Conservation (phyloP, 768 basidiomycete genomes). For the Nidularia sp. region DNA sequence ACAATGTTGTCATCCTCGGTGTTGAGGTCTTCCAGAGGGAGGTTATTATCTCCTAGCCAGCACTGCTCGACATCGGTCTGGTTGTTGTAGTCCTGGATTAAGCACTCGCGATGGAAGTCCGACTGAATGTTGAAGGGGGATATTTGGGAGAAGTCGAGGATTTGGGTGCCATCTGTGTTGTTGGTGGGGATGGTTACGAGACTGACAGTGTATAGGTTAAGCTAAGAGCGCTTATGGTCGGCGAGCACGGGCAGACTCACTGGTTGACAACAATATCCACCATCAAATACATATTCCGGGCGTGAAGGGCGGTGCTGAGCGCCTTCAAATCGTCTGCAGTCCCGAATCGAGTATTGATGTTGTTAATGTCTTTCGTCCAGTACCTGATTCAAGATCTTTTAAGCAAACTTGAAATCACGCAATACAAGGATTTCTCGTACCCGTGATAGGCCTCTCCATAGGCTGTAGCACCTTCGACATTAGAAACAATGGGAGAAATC, state of each 20-base stretch:
- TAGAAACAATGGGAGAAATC: slow-evolving; percentile 71
- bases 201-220: background rate
- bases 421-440: slow-evolving; percentile 30
- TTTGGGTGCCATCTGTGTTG: slow-evolving; percentile 3
- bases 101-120: slow-evolving; percentile 62
- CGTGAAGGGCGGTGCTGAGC: slow-evolving; percentile 54
- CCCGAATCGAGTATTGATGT: background rate
- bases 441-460: slow-evolving; percentile 77
- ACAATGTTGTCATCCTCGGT: slow-evolving; percentile 60
- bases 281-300: slow-evolving; percentile 61
- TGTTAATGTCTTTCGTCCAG: slow-evolving; percentile 39
- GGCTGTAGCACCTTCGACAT: slow-evolving; percentile 51
- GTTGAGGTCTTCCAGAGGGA: slow-evolving; percentile 70
- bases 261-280: slow-evolving; percentile 77
- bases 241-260: slow-evolving; percentile 27
- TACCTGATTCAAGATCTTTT: slow-evolving; percentile 15
- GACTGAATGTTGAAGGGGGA: slow-evolving; percentile 19
- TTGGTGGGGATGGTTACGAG: slow-evolving; percentile 1
- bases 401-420: background rate
- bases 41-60: slow-evolving; percentile 67
- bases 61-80: slow-evolving; percentile 61
- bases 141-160: slow-evolving; percentile 21
- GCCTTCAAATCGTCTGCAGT: slow-evolving; percentile 1
- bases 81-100: slow-evolving; percentile 55
- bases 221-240: slow-evolving; percentile 8